phyloP scores from a whole-genome alignment of 306 rosid species.

The Corylus heterophylla region DNA sequence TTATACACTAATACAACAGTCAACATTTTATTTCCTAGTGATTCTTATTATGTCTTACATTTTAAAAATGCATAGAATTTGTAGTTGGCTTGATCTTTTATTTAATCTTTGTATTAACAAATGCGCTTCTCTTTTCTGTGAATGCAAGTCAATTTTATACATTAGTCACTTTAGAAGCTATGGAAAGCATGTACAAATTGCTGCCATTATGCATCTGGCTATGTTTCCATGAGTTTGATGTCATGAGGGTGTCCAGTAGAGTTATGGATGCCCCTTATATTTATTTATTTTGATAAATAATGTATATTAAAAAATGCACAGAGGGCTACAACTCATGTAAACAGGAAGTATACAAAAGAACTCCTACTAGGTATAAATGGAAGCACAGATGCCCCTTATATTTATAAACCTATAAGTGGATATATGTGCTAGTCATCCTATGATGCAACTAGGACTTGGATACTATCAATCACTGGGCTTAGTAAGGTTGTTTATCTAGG shows the following conservation, averaged over 20 bases:
- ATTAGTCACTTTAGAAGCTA: not conserved
- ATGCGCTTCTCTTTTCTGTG: not conserved
- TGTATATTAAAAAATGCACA: too few relatives aligned
- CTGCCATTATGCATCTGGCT: not conserved
- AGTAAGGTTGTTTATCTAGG: not conserved
- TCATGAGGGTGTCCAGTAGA: not conserved
- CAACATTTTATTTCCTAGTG: not conserved
- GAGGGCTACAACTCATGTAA: too few relatives aligned
- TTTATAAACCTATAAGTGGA: not conserved
- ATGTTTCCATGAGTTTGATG: not conserved
- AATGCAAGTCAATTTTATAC: not conserved
- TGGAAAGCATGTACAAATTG: not conserved
- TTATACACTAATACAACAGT: conserved; percentile 13
- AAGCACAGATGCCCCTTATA: not conserved
- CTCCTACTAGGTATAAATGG: too few relatives aligned
- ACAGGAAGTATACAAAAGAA: too few relatives aligned
- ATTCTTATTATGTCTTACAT: not conserved
- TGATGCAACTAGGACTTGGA: not conserved
- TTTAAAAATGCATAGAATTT: not conserved
- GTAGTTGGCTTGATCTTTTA: not conserved
- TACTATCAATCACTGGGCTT: not conserved
- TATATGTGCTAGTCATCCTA: not conserved
- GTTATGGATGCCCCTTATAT: not conserved
- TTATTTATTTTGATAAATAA: too few relatives aligned
- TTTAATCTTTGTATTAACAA: not conserved